Evolutionary conservation across 2,329 filamentous ascomycete genomes (phyloP).

Genomic region (Cladosporium sp.): DNA sequence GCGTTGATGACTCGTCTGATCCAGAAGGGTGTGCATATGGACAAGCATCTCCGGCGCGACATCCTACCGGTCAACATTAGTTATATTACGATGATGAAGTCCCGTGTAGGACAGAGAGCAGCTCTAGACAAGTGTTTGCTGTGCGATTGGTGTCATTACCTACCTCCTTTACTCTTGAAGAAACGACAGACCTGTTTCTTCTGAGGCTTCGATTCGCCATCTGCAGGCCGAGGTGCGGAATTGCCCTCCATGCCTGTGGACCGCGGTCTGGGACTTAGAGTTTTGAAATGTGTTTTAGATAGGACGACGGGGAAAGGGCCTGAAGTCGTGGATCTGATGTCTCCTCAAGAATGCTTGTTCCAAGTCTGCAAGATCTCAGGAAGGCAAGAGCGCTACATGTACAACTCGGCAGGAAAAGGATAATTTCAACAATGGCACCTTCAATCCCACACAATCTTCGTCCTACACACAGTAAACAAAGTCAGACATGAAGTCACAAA

Average conservation of each 20-base stretch:
- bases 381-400: too few relatives aligned
- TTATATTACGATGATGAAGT: too few relatives aligned
- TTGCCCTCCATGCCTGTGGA: not conserved
- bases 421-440: not conserved
- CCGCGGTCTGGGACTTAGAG: not conserved
- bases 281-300: not conserved
- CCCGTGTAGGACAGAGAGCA: too few relatives aligned
- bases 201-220: slow-evolving; percentile 12
- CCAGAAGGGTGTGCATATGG: slow-evolving; percentile 29
- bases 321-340: too few relatives aligned
- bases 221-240: not conserved
- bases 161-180: slow-evolving; percentile 31
- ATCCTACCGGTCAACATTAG: slow-evolving; percentile 36
- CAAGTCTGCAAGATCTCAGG: too few relatives aligned
- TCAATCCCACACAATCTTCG: too few relatives aligned
- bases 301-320: too few relatives aligned
- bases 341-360: not conserved
- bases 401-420: not conserved
- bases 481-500: slow-evolving; percentile 7
- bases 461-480: not conserved
- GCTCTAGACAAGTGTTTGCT: too few relatives aligned
- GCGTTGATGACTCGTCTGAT: not conserved
- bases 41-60: slow-evolving; percentile 49
- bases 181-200: slow-evolving; percentile 34
- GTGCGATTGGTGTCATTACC: too few relatives aligned